These are phyloP conservation scores for Syzygium aromaticum DNA, from an alignment of 345 rosid species.

Conservation along the genomic window DNA sequence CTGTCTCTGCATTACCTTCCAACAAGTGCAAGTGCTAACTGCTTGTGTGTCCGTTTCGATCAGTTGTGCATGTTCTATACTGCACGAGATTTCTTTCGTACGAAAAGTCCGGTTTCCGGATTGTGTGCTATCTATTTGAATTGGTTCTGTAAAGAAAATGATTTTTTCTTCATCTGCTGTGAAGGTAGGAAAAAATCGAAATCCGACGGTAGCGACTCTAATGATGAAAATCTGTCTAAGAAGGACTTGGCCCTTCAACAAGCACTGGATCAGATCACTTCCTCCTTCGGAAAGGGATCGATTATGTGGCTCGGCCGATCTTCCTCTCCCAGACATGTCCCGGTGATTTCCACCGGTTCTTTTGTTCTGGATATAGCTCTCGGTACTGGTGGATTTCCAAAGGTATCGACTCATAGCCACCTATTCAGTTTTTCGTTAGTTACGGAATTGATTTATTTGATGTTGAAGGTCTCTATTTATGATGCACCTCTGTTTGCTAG, in stretches of 20 bases:
- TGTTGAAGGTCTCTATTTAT: background rate
- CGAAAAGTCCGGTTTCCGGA: background rate
- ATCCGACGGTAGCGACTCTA: slow-evolving; percentile 65
- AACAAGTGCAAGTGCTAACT: background rate
- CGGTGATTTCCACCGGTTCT: slow-evolving; percentile 86
- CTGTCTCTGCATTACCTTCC: background rate
- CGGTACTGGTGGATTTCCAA: slow-evolving; percentile 92
- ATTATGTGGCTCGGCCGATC: slow-evolving; percentile 93
- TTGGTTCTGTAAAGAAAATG: background rate
- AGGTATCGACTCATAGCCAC: slow-evolving; percentile 32
- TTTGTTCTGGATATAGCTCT: slow-evolving; percentile 78
- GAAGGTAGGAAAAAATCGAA: slow-evolving; percentile 65
- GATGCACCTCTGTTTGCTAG: background rate
- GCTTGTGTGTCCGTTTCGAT: background rate
- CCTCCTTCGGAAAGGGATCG: slow-evolving; percentile 78
- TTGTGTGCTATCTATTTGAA: background rate
- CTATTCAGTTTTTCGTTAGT: background rate
- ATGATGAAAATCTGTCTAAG: slow-evolving; percentile 67
- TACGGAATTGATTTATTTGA: background rate
- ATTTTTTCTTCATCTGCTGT: background rate
- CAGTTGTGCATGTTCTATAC: background rate
- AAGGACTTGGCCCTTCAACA: slow-evolving; percentile 82
- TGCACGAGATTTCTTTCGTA: background rate
- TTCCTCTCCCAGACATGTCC: slow-evolving; percentile 50
- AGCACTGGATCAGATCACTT: slow-evolving; percentile 84